These are phyloP conservation scores for Graphiopsis chlorocephala DNA, from an alignment of 2,329 filamentous ascomycete species.

Conservation along the genomic window DNA sequence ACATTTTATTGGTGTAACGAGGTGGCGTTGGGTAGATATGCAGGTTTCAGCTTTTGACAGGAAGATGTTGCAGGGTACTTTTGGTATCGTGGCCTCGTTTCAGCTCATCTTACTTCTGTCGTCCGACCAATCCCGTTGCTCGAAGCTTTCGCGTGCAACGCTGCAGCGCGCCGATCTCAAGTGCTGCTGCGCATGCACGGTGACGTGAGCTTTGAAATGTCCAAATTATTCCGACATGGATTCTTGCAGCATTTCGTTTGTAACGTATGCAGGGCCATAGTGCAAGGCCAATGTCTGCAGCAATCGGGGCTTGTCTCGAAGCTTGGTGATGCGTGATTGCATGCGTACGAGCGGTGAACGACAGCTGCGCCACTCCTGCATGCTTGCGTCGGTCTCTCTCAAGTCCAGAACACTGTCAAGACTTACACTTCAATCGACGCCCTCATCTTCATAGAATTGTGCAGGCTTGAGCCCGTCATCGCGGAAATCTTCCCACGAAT, in stretches of 20 bases:
- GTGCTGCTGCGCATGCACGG: slow-evolving; percentile 2
- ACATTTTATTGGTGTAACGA: slow-evolving; percentile 7
- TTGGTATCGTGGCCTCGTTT: slow-evolving; percentile 7
- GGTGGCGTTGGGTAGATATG: neutral
- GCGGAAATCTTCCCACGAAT: neutral
- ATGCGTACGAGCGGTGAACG: neutral
- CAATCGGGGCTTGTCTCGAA: neutral
- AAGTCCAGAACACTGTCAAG: neutral
- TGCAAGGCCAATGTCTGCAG: neutral
- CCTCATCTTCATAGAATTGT: neutral
- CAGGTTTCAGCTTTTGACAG: neutral
- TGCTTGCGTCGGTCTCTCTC: neutral
- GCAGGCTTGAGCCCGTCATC: slow-evolving; percentile 18
- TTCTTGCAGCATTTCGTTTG: neutral
- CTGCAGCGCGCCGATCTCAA: neutral
- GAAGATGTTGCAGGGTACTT: slow-evolving; percentile 1
- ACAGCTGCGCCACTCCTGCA: neutral
- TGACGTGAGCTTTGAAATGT: slow-evolving; percentile 6
- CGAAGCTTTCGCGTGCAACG: slow-evolving; percentile 1
- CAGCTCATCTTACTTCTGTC: neutral
- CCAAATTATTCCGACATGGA: neutral
- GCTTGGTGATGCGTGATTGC: neutral
- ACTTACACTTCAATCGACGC: slow-evolving; percentile 1
- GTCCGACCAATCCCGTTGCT: neutral
- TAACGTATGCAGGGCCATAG: neutral